Evolutionary conservation across 768 basidiomycete genomes (phyloP).

Genomic region (Tylopilus plumbeoviolaceoides): DNA sequence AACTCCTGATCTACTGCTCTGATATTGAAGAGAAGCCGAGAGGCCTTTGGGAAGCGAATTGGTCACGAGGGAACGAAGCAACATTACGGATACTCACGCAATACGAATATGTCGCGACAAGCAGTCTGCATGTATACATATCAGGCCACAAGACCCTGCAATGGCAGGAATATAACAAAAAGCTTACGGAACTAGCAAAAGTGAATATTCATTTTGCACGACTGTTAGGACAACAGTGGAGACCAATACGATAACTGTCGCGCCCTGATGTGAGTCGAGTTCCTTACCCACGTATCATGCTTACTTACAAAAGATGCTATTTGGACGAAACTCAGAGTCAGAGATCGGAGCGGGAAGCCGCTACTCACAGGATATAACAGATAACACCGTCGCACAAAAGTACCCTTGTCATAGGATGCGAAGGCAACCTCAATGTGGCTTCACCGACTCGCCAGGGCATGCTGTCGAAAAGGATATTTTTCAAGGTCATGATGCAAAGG

Average conservation of each 20-base stretch:
- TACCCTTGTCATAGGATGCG: neutral
- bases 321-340: neutral
- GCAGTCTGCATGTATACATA: conserved; percentile 7
- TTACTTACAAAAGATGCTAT: conserved; percentile 14
- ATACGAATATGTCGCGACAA: conserved; percentile 17
- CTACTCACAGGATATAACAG: conserved; percentile 17
- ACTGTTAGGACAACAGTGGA: conserved; percentile 16
- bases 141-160: neutral
- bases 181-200: conserved; percentile 14
- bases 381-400: conserved; percentile 12
- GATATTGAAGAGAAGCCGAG: conserved; percentile 20
- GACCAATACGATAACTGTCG: conserved; percentile 11
- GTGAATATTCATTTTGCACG: conserved; percentile 10
- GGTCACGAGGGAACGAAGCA: neutral
- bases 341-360: neutral
- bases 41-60: conserved; percentile 9
- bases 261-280: neutral
- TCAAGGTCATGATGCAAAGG: conserved; percentile 19
- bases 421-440: neutral
- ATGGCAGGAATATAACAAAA: neutral
- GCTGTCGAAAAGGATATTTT: neutral
- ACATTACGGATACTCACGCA: conserved; percentile 13
- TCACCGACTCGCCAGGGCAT: neutral
- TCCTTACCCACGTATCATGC: neutral
- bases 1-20: conserved; percentile 2